Conservation (phyloP, 2,329 filamentous ascomycete genomes). For the Colletotrichum orchidophilum region DNA sequence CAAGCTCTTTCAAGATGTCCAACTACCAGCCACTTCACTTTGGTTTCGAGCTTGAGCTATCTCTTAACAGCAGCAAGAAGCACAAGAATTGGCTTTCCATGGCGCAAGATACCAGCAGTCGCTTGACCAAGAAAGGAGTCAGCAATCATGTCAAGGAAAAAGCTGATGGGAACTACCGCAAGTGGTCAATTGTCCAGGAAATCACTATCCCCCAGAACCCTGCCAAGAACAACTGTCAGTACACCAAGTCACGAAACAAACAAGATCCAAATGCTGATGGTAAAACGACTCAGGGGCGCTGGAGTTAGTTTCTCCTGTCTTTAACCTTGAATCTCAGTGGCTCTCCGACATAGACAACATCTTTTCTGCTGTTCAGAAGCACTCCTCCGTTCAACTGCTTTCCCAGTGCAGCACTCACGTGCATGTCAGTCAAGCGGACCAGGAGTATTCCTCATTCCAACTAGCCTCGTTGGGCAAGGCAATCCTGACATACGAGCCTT, state of each 20-base stretch:
- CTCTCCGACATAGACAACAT: conserved; percentile 41
- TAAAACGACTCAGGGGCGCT: conserved; percentile 39
- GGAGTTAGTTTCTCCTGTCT: conserved; percentile 49
- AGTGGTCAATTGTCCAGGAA: conserved; percentile 50
- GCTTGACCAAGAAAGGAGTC: conserved; percentile 44
- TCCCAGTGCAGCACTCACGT: conserved; percentile 49
- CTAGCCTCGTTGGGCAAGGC: conserved; percentile 44
- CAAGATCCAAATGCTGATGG: not conserved
- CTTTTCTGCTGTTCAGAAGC: conserved; percentile 40
- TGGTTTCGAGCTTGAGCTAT: conserved; percentile 50
- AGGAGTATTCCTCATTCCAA: conserved; percentile 34
- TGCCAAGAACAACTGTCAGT: conserved; percentile 44
- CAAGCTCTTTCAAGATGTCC: not conserved
- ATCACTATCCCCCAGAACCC: conserved; percentile 46
- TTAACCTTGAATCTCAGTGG: conserved; percentile 41
- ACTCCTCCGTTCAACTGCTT: conserved; percentile 39
- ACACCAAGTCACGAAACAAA: not conserved
- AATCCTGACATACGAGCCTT: conserved; percentile 45
- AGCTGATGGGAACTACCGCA: conserved; percentile 43
- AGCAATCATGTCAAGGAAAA: conserved; percentile 46
- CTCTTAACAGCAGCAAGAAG: conserved; percentile 45
- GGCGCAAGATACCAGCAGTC: conserved; percentile 45
- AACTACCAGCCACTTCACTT: conserved; percentile 37
- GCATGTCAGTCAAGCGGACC: conserved; percentile 42
- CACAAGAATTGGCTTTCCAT: conserved; percentile 45